Conservation (phyloP, 148 eudicot species). For the Nepenthes mirabilis region DNA sequence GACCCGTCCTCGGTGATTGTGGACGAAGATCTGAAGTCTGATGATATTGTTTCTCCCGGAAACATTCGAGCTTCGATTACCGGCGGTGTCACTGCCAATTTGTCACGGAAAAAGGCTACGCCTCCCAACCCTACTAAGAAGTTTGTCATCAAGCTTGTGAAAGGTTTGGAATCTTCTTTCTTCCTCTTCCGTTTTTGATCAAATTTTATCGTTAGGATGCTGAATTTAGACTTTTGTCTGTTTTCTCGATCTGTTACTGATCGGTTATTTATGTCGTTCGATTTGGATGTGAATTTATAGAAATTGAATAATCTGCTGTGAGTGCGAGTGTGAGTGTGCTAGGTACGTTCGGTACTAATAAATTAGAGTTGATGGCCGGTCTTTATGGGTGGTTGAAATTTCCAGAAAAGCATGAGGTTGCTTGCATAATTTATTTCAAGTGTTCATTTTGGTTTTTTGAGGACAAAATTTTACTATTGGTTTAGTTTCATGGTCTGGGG, state of each 20-base stretch:
- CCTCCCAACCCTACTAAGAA: conserved; percentile 83
- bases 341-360: neutral
- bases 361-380: neutral
- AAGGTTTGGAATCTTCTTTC: conserved; percentile 34
- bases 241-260: neutral
- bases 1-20: conserved; percentile 22
- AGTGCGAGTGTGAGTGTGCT: neutral
- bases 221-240: neutral
- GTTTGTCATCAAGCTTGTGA: conserved; percentile 70
- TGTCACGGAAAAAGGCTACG: conserved; percentile 78
- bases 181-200: neutral
- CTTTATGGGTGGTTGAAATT: no score
- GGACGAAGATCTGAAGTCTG: conserved; percentile 29
- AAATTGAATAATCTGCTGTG: neutral
- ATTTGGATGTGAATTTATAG: neutral
- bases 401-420: no score
- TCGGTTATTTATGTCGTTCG: neutral
- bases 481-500: no score
- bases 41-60: conserved; percentile 7
- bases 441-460: neutral
- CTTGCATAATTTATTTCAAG: no score
- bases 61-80: conserved; percentile 6
- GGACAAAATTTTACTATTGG: no score
- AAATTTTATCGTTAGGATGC: conserved; percentile 3
- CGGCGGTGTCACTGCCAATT: conserved; percentile 47